These are phyloP conservation scores for Chytriomyces confervae DNA, from an alignment of 192 early-diverging fungal genomes.

Conservation along the genomic window DNA sequence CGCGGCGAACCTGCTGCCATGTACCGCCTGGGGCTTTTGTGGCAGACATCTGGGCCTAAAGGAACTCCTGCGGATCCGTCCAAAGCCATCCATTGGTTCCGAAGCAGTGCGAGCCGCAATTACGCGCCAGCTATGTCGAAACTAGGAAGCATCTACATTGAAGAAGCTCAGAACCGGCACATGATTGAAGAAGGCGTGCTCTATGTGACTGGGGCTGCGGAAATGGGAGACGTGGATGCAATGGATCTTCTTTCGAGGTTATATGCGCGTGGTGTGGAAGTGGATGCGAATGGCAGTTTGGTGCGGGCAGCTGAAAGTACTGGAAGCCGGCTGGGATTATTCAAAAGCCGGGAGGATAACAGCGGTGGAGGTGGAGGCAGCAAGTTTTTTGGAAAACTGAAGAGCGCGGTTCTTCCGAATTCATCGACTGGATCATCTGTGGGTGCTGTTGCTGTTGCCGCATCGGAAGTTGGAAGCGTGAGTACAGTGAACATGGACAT, in stretches of 20 bases:
- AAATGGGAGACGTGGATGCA: conserved; percentile 21
- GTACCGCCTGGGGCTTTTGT: conserved; percentile 4
- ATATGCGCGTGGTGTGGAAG: conserved; percentile 29
- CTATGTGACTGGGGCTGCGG: conserved; percentile 3
- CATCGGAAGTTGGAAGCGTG: background rate
- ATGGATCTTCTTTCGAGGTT: conserved; percentile 24
- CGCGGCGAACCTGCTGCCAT: background rate
- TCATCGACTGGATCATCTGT: background rate
- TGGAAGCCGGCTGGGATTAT: conserved; percentile 8
- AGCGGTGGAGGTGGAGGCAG: background rate
- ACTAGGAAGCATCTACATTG: conserved; percentile 9
- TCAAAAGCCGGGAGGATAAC: background rate
- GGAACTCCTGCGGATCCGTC: background rate
- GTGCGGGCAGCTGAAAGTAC: background rate
- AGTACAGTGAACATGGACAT: background rate
- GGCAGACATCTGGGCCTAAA: background rate
- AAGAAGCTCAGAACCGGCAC: conserved; percentile 2
- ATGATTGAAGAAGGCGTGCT: conserved; percentile 20
- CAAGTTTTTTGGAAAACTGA: background rate
- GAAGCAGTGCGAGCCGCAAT: background rate
- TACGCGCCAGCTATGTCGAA: conserved; percentile 24
- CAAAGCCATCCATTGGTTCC: background rate
- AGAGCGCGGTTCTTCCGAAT: too few relatives aligned
- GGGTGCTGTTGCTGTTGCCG: background rate
- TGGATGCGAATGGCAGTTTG: conserved; percentile 12